Base-by-base conservation (phyloP, 495 filamentous ascomycete species). In the Jackrogersella minutella region DNA sequence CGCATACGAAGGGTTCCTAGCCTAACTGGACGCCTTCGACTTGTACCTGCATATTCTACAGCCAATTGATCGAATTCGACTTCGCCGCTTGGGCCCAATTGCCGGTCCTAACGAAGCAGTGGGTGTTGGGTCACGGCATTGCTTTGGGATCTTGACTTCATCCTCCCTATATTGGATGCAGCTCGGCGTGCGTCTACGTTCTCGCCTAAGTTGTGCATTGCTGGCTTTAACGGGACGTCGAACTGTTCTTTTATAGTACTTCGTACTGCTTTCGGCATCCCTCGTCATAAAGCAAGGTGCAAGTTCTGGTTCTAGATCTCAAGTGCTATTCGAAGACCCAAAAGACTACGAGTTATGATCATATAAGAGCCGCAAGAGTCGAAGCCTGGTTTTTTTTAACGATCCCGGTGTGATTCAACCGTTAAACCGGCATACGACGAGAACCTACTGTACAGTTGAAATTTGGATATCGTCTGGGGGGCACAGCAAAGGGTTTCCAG, bases 381-480 rank as follows among this genome's bases (percentile, higher is more conserved):
- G 21, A 30, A 47, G 59, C 37, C 10, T 31, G 19, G 10, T 34
- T 59, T 14, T 58, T 34, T 59, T 14, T 58, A 17, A 34, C 36
- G 5, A 53, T 37, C 24, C 13, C 30, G n/a, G 6, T 43, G 33
- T 61, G 36, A 55, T 57, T 61, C 62, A 61, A 19, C 54, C 50
- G 55, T 65, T 64, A 53, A 65, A 49, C 61, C 58, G 50, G 51
- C 41, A 50, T 52, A 50, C 33, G 16, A 61, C 30, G 62, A 40
- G 39, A 52, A 53, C 28, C 21, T 21, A 5, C 17, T n/a, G 30
- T 55, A n/a, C 61, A 55, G 40, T 59, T 50, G 39, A 55, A 36
- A 22, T 34, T 43, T 50, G 67, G 61, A 70, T 61, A 70, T 70
- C 44, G 41, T 39, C 62, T 57, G 67, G 7, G 67, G 56, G 62